Percentiles rank a stretch among this genome's conserved stretches.
Conservation (phyloP, 495 filamentous ascomycete genomes). For the Penicillium malachiteum region DNA sequence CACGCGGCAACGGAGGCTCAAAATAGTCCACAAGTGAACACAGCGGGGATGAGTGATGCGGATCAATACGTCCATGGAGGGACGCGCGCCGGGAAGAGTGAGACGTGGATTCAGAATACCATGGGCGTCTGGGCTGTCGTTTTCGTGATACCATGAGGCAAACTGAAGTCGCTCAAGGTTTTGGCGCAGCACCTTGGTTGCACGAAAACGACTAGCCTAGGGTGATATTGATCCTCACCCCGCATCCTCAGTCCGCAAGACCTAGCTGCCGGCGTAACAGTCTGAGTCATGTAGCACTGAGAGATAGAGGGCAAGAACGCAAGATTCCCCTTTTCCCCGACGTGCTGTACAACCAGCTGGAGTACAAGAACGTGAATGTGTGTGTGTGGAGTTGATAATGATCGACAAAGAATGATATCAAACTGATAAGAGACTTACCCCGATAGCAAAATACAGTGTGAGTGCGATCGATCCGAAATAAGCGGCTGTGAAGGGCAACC, state of each 20-base stretch:
- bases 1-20: constrained; percentile 2
- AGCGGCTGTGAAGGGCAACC: constrained; percentile 90
- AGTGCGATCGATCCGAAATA: constrained; percentile 94
- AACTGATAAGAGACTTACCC: constrained; percentile 60
- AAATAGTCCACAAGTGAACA: background rate
- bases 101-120: constrained; percentile 5
- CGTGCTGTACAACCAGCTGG: constrained; percentile 15
- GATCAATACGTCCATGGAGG: no score
- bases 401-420: constrained; percentile 18
- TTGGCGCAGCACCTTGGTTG: constrained; percentile 2
- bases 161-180: constrained; percentile 1
- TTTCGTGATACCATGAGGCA: background rate
- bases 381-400: constrained; percentile 7
- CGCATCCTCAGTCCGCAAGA: background rate
- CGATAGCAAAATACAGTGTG: constrained; percentile 87
- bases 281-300: constrained; percentile 18
- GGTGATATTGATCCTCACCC: constrained; percentile 17
- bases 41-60: background rate
- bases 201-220: constrained; percentile 2
- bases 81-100: constrained; percentile 11
- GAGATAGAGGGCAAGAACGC: constrained; percentile 20
- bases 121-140: background rate
- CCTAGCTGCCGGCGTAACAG: constrained; percentile 8
- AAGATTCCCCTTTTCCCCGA: constrained; percentile 20
- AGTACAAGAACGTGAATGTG: constrained; percentile 9